Evolutionary conservation across 1,284 basidiomycete species (phyloP).

Genomic region (Sparassis latifolia): DNA sequence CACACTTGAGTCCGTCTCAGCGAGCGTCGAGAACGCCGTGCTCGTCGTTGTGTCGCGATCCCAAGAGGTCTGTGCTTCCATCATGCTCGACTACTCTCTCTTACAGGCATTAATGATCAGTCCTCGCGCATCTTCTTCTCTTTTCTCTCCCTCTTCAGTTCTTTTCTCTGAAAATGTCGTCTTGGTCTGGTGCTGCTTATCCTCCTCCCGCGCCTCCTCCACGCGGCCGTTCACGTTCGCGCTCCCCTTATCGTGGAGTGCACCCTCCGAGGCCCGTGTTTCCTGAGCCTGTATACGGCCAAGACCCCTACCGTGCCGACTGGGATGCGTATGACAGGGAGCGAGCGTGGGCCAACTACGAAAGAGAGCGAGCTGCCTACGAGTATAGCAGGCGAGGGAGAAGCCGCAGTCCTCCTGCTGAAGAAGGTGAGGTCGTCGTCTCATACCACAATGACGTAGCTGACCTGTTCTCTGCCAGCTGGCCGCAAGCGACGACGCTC

Average conservation of each 20-base stretch:
- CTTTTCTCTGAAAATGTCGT: conserved; percentile 49
- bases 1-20: conserved; percentile 44
- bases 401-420: conserved; percentile 64
- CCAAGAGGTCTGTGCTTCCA: conserved; percentile 82
- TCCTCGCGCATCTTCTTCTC: conserved; percentile 52
- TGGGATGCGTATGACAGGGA: conserved; percentile 72
- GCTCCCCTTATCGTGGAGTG: conserved; percentile 56
- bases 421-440: conserved; percentile 49
- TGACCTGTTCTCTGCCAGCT: conserved; percentile 26
- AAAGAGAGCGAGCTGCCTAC: conserved; percentile 60
- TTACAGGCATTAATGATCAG: conserved; percentile 50
- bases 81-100: conserved; percentile 73
- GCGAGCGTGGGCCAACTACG: conserved; percentile 54
- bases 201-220: conserved; percentile 40
- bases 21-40: conserved; percentile 47
- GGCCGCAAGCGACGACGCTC: conserved; percentile 80
- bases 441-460: background rate
- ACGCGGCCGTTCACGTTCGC: conserved; percentile 70
- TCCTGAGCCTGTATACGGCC: conserved; percentile 46
- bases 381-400: conserved; percentile 56
- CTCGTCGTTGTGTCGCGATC: conserved; percentile 48
- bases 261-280: conserved; percentile 50
- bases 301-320: conserved; percentile 51
- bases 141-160: conserved; percentile 59
- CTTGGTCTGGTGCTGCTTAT: conserved; percentile 60